Conservation (phyloP, 2,329 filamentous ascomycete genomes). For the Coccinonectria pachysandricola region DNA sequence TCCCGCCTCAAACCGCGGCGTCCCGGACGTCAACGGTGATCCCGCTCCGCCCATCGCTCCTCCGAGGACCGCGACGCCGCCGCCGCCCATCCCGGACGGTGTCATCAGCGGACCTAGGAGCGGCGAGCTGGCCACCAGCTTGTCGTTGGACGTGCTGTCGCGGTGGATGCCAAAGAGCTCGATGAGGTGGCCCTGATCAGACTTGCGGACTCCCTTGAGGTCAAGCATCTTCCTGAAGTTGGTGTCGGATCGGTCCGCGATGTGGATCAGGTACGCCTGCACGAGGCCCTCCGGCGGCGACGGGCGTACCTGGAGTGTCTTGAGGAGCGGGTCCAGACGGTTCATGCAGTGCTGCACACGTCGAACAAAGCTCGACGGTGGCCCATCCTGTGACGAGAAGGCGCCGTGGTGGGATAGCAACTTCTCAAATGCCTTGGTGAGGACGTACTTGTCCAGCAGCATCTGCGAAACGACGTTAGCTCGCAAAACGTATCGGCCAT, state of each 20-base stretch:
- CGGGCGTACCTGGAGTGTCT: conserved; percentile 88
- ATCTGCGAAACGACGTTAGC: conserved; percentile 45
- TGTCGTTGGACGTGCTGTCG: conserved; percentile 62
- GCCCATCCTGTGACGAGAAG: conserved; percentile 28
- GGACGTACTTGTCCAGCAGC: conserved; percentile 86
- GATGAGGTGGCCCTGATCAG: conserved; percentile 70
- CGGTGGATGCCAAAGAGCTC: conserved; percentile 77
- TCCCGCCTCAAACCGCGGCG: conserved; percentile 64
- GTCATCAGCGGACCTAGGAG: conserved; percentile 58
- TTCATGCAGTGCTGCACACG: conserved; percentile 76
- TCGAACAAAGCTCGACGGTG: conserved; percentile 61
- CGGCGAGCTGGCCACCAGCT: conserved; percentile 59
- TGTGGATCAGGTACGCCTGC: conserved; percentile 95
- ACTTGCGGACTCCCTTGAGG: conserved; percentile 80
- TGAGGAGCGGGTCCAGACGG: conserved; percentile 84
- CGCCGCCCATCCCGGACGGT: conserved; percentile 27
- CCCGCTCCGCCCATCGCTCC: conserved; percentile 31
- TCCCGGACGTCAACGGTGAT: conserved; percentile 30
- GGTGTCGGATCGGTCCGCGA: conserved; percentile 81
- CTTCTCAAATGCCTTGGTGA: conserved; percentile 68
- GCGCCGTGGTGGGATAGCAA: conserved; percentile 55
- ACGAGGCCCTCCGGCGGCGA: conserved; percentile 88
- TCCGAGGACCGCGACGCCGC: conserved; percentile 23
- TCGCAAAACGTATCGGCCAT: background rate
- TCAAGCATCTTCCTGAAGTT: conserved; percentile 97